Evolutionary conservation across 2,329 filamentous ascomycete species (phyloP).

Genomic region (Fusarium papillatum): DNA sequence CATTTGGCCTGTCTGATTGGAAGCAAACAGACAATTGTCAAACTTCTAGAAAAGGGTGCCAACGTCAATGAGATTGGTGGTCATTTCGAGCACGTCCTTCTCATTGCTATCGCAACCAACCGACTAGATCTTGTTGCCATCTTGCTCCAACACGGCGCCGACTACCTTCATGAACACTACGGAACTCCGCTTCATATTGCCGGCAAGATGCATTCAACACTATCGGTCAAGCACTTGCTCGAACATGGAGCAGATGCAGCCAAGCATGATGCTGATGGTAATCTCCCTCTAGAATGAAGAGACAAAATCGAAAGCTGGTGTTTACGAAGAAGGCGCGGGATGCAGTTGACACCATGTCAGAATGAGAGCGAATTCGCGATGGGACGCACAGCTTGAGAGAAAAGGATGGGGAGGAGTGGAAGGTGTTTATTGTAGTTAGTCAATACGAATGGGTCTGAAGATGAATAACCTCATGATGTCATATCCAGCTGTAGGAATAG

Average conservation of each 20-base stretch:
- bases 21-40: background rate
- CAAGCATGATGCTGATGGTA: background rate
- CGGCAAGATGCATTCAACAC: background rate
- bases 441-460: no score
- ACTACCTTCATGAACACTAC: background rate
- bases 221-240: background rate
- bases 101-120: background rate
- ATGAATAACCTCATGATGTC: no score
- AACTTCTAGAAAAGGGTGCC: background rate
- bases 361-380: background rate
- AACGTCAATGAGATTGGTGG: background rate
- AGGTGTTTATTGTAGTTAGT: background rate
- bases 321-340: conserved; percentile 2
- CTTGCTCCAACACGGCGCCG: background rate
- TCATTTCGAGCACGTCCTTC: background rate
- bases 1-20: conserved; percentile 21
- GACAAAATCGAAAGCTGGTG: background rate
- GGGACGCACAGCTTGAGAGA: background rate
- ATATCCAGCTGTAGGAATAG: no score
- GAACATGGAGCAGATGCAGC: background rate
- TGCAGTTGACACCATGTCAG: background rate
- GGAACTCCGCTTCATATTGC: background rate
- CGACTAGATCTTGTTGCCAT: background rate
- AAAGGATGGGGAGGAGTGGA: background rate
- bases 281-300: background rate